Conservation (phyloP, 2,329 filamentous ascomycete species). For the Ophiostoma populinum region DNA sequence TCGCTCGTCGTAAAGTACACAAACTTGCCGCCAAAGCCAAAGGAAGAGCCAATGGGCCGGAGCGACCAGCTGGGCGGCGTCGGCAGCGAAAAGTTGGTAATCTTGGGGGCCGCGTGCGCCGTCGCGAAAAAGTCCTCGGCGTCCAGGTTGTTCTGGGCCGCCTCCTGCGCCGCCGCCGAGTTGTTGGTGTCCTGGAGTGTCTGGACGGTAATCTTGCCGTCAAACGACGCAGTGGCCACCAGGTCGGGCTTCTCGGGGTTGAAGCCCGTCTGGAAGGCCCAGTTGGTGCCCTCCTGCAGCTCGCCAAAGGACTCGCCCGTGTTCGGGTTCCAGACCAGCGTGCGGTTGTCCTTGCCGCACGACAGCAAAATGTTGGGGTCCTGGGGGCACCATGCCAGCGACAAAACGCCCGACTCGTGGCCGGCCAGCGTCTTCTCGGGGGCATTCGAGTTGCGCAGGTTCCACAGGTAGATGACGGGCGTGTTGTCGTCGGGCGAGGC, state of each 20-base stretch:
- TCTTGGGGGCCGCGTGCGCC: constrained; percentile 81
- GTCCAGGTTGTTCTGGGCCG: constrained; percentile 54
- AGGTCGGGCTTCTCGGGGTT: constrained; percentile 85
- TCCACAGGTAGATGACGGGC: constrained; percentile 83
- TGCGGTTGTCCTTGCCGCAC: constrained; percentile 91
- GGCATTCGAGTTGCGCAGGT: constrained; percentile 87
- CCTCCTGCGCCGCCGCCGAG: constrained; percentile 43
- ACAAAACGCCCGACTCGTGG: constrained; percentile 89
- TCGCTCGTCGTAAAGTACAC: constrained; percentile 51
- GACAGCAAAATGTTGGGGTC: constrained; percentile 81
- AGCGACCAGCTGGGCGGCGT: constrained; percentile 86
- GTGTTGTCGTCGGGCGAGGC: constrained; percentile 78
- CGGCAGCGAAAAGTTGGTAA: constrained; percentile 68
- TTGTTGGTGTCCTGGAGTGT: constrained; percentile 88
- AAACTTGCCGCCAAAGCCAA: constrained; percentile 90
- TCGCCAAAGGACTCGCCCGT: constrained; percentile 78
- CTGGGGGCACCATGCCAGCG: constrained; percentile 86
- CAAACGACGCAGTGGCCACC: constrained; percentile 89
- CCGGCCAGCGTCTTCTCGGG: constrained; percentile 76
- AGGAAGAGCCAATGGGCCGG: constrained; percentile 68
- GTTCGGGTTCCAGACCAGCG: constrained; percentile 89
- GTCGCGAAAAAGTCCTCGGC: constrained; percentile 94
- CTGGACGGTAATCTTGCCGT: constrained; percentile 88
- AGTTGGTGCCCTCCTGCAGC: constrained; percentile 96
- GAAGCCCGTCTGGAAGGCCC: constrained; percentile 92